Base-by-base conservation (phyloP, 495 filamentous ascomycete genomes). In the Neurospora sp. region DNA sequence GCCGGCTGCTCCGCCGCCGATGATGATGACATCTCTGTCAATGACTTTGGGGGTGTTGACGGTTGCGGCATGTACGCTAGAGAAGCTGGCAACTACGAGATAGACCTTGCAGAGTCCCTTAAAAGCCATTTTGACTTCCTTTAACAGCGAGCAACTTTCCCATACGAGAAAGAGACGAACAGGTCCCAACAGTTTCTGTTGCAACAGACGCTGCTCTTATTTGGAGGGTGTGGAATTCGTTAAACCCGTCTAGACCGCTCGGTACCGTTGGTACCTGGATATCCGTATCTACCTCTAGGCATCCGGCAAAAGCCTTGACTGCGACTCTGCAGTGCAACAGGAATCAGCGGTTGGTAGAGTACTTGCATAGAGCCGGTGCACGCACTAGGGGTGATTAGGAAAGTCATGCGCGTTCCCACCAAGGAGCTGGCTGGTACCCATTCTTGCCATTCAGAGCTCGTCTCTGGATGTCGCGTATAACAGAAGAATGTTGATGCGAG, bases 1-100 rank as follows among this genome's bases (percentile, higher is more conserved):
- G 73, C 85, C 85, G 16, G 83, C 76, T 5, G 83, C 82, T 42
- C 85, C 84, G 16, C 85, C 84, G 16, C 85, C 84, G 46, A 86
- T 76, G 40, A 87, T 76, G 18, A 74, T 80, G 22, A 85, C 81
- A 78, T 78, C 78, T 42, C 39, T 74, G 9, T 53, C 27, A 14
- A 78, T 75, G 59, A 73, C 74, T 14, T 73, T 31, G 10, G 48
- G 0, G 22, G 48, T 0, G 20, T 31, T 31, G 48, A 59, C 11
- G 12, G 22, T 59, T 31, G 48, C 22, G 0, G 22, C 48, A 59
- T 59, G 48, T 16, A 59, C 48, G 5, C 5, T 0, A 8, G 11
- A 59, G 48, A 59, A 59, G 12, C 22, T 59, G 48, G 48, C 11
- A 27, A 59, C 22, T 31, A 59, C 48, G 22, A 59, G 48, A 31